Percentiles rank a stretch among this genome's conserved stretches.
phyloP scores from a whole-genome alignment of 805 yeast species.

The Sporopachydermia lactativora region DNA sequence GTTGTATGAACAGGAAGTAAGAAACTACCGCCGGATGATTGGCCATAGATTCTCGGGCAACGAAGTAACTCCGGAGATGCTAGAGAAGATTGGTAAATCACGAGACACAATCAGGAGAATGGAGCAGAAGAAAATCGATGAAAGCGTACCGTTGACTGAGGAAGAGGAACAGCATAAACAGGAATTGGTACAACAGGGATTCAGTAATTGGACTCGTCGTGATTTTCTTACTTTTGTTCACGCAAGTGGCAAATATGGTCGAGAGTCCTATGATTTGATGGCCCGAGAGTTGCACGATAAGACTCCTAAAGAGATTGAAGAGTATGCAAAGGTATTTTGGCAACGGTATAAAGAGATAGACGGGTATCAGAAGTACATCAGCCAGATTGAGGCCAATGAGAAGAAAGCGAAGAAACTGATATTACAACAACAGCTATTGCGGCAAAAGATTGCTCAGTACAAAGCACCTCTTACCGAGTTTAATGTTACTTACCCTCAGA shows the following conservation, averaged over 20 bases:
- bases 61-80: slow-evolving; percentile 28
- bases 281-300: slow-evolving; percentile 43
- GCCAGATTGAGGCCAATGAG: slow-evolving; percentile 65
- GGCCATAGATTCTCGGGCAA: slow-evolving; percentile 42
- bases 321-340: slow-evolving; percentile 55
- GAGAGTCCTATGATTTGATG: slow-evolving; percentile 34
- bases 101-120: slow-evolving; percentile 24
- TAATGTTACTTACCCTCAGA: slow-evolving; percentile 64
- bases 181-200: slow-evolving; percentile 38
- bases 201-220: slow-evolving; percentile 56
- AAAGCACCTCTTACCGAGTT: slow-evolving; percentile 51
- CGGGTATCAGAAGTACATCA: slow-evolving; percentile 55
- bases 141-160: slow-evolving; percentile 43
- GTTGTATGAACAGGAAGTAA: slow-evolving; percentile 48
- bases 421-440: slow-evolving; percentile 41
- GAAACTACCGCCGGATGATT: slow-evolving; percentile 44
- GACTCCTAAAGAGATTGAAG: slow-evolving; percentile 40
- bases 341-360: slow-evolving; percentile 40
- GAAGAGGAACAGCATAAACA: slow-evolving; percentile 46
- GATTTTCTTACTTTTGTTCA: slow-evolving; percentile 64
- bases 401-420: slow-evolving; percentile 42
- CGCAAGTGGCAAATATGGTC: slow-evolving; percentile 53
- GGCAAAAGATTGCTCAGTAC: slow-evolving; percentile 35
- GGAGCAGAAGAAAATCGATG: slow-evolving; percentile 42
- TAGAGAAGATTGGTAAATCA: slow-evolving; percentile 10